Evolutionary conservation across 139 green algal species (phyloP).

Genomic region (Chloropicon primus): DNA sequence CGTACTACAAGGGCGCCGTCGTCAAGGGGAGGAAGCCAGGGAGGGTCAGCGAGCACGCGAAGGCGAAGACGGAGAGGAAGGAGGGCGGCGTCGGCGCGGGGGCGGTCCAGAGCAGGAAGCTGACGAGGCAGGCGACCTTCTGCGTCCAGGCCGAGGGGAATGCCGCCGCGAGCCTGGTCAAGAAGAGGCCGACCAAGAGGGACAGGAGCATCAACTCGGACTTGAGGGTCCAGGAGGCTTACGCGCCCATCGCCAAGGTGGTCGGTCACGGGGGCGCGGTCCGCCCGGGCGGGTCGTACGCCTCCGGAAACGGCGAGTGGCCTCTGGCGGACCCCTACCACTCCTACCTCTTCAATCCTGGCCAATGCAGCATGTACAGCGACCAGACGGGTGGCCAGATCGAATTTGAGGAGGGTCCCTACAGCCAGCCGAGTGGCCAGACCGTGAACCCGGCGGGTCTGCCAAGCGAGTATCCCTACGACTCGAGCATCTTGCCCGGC

Average conservation of each 20-base stretch:
- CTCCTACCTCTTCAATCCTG: not conserved
- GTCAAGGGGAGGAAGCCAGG: not conserved
- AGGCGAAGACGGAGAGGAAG: not conserved
- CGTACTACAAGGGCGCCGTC: not conserved
- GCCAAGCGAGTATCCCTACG: no score
- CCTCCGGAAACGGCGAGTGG: not conserved
- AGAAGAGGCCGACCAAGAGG: not conserved
- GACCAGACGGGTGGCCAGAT: not conserved
- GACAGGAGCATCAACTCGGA: not conserved
- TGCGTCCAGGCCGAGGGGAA: not conserved
- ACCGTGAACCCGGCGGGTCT: no score
- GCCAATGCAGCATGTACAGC: not conserved
- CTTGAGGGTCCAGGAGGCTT: not conserved
- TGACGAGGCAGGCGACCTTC: not conserved
- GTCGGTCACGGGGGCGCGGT: not conserved
- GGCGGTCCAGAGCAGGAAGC: no score
- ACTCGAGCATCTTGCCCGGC: not conserved
- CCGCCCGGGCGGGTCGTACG: not conserved
- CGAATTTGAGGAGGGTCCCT: not conserved
- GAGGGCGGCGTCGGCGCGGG: no score
- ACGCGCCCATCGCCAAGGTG: not conserved
- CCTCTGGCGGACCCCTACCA: not conserved
- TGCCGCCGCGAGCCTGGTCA: not conserved
- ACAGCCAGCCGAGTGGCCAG: not conserved
- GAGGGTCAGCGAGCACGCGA: not conserved